Base-by-base conservation (phyloP, 1,284 basidiomycete species). In the Sanghuangporus weigelae region DNA sequence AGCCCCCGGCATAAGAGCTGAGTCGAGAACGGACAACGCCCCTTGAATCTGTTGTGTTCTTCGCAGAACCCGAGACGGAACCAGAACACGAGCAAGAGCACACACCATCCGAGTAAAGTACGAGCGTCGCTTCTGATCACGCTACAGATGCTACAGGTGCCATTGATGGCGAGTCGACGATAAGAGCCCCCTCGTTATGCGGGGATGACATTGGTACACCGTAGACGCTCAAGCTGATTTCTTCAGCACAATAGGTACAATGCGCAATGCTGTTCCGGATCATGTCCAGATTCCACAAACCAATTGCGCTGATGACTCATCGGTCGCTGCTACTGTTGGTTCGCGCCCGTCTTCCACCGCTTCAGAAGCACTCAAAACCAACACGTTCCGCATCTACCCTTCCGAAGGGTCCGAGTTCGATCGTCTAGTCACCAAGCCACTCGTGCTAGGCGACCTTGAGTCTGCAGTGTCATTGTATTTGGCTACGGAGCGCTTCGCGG, bases 371-470 rank as follows among this genome's bases (percentile, higher is more conserved):
- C 74, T 84, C 68, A 90, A 86, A 73, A 86, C 81, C 71, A 91
- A 90, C 70, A 92, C 88, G 0, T 99, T 98, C 84, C 87, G 83
- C 73, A 97, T 98, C 68, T 97, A 97, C 72, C 95, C 96, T 0
- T 72, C 80, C 6, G 92, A 95, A 58, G 94, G 96, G 75, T 90
- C 90, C 2, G 93, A 97, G 66, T 88, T 88, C 0, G 96, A 98
- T 72, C 83, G 87, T 36, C 81, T 98, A 31, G 85, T 99, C 68
- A 98, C 96, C 0, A 93, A 95, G 71, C 93, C 96, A 0, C 81
- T 98, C 38, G 93, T 99, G 1, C 81, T 98, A 7, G 96, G 96
- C 42, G 96, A 99, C 76, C 98, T 98, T 69, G 84, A 89, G 68
- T 92, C 89, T 21, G 96, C 96, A 1, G 96, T 99, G 16, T 89